Evolutionary conservation across 2,329 filamentous ascomycete species (phyloP), one percentile per base, ranked within the genome.

Genomic region (Trichophyton verrucosum): DNA sequence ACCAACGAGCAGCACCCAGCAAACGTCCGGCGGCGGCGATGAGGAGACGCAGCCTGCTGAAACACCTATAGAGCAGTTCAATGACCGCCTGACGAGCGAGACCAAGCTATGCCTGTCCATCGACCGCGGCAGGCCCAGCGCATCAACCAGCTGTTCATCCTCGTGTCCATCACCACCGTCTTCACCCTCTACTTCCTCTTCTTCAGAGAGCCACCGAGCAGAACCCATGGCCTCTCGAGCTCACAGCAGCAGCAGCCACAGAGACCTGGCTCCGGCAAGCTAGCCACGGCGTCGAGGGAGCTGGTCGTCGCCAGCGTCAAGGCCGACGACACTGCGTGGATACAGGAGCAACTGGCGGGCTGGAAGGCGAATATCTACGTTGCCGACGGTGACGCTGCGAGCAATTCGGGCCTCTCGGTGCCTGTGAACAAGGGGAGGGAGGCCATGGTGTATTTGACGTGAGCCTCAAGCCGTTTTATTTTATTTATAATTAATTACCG

Each of bases 351-450:
- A 62, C 71, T 76, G 38, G 70, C 74, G 1, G 72, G 74, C 22
- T 82, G 80, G 80, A 73, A 76, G 62, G 77, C 78, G 68, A 81
- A 75, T 62, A 75, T 83, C 61, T 84, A 84, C 67, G 75, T 82
- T 27, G 80, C 80, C 58, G 77, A 84, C 65, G 51, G 27, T 6
- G 51, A n/a, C 3, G 27, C 13, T 20, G 64, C 64, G 3, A 78
- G 80, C 2, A 63, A 72, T 20, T 15, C 51, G n/a, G 51, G 30
- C 15, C 70, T 81, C 63, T 81, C 77, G 0, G 79, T 83, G 13
- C 72, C 77, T 2, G 65, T 66, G 49, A 76, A 76, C 62, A 76
- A 76, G 65, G 75, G 75, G 6, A 69, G 74, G 58, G 75, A 76
- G 63, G 74, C 73, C 4, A 76, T 75, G 74, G 74, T 73, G 3